A percentile compares a stretch with the other conserved stretches of the same genome.
phyloP scores from a whole-genome alignment of 108 stramenopile species.

The Skeletonema marinoi region DNA sequence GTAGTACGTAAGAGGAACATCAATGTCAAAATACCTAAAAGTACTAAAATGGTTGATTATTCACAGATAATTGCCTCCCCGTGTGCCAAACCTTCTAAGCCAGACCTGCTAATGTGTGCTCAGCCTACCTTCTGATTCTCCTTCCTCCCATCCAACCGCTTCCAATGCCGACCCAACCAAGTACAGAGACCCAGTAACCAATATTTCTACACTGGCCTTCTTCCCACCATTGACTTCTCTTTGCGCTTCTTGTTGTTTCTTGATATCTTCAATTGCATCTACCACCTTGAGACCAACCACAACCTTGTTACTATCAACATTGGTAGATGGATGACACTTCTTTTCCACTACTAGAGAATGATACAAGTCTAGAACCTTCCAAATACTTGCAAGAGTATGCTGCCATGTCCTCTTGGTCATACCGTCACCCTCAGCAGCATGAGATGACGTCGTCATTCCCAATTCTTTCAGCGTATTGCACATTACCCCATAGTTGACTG shows the following conservation, averaged over 20 bases:
- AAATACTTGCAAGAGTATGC: neutral
- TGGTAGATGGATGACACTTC: neutral
- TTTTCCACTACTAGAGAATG: neutral
- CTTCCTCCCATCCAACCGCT: slow-evolving; percentile 59
- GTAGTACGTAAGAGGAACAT: too few species aligned
- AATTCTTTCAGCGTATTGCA: neutral
- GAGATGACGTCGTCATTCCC: neutral
- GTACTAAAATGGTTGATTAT: too few species aligned
- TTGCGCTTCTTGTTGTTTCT: neutral
- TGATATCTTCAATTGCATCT: slow-evolving; percentile 3
- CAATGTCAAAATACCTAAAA: too few species aligned
- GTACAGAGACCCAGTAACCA: slow-evolving; percentile 82
- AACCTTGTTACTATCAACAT: neutral
- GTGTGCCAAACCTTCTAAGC: too few species aligned
- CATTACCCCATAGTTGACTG: neutral
- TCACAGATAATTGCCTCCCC: neutral
- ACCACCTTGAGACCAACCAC: neutral
- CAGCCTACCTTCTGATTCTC: neutral
- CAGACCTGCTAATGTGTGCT: too few species aligned
- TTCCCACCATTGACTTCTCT: slow-evolving; percentile 4
- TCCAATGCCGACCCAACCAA: slow-evolving; percentile 71
- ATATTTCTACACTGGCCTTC: slow-evolving; percentile 43
- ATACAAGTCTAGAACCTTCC: neutral
- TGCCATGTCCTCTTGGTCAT: neutral
- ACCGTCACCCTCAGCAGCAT: neutral